Evolutionary conservation across 345 rosid species (phyloP).

Genomic region (Noccaea caerulescens): DNA sequence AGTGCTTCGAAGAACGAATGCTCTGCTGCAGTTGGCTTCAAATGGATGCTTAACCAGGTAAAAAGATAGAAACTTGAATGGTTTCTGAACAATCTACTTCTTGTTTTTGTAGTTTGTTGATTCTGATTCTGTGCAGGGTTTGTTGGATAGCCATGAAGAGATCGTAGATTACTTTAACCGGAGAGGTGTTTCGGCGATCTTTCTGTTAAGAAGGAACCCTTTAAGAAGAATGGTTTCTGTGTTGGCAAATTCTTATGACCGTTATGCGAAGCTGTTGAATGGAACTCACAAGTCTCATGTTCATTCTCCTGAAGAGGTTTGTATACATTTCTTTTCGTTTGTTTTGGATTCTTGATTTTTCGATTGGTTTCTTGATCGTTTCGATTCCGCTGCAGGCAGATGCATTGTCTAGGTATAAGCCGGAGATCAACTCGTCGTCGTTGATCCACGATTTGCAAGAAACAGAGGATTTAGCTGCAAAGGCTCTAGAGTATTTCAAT

Average conservation of each 20-base stretch:
- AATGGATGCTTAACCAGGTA: conserved; percentile 99
- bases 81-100: not conserved
- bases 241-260: conserved; percentile 85
- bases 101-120: not conserved
- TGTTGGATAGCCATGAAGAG: conserved; percentile 67
- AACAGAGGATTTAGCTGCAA: conserved; percentile 60
- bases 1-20: conserved; percentile 98
- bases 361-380: conserved; percentile 32
- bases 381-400: conserved; percentile 57
- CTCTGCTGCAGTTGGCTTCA: conserved; percentile 95
- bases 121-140: conserved; percentile 55
- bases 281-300: conserved; percentile 98
- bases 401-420: conserved; percentile 80
- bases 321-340: not conserved
- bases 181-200: conserved; percentile 76
- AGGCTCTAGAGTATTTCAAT: conserved; percentile 67
- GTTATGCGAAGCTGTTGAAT: conserved; percentile 79
- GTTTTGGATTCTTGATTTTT: conserved; percentile 10
- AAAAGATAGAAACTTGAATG: not conserved
- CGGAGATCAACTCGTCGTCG: conserved; percentile 66
- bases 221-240: conserved; percentile 87
- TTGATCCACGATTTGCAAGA: conserved; percentile 66
- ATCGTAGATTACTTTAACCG: conserved; percentile 79
- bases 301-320: conserved; percentile 88
- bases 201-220: conserved; percentile 78